A percentile compares a stretch with the other conserved stretches of the same genome.
phyloP scores from a whole-genome alignment of 176 grass and related monocot genomes.

The Triticum monococcum region DNA sequence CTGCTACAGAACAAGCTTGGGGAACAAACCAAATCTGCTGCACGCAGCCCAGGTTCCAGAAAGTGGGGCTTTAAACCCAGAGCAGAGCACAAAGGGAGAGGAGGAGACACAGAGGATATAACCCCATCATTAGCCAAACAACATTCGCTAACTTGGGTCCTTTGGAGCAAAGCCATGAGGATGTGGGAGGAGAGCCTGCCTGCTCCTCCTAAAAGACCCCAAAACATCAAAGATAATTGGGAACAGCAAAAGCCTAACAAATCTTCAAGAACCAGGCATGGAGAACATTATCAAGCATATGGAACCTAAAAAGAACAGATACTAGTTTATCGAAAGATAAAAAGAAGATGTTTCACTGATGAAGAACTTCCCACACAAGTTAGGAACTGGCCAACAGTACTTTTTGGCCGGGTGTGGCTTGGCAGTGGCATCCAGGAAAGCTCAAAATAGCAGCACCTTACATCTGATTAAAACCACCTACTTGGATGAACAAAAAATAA shows the following conservation, averaged over 20 bases:
- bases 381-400: slow-evolving; percentile 16
- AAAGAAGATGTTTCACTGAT: slow-evolving; percentile 28
- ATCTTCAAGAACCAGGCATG: slow-evolving; percentile 51
- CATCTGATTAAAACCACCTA: slow-evolving; percentile 22
- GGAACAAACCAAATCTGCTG: slow-evolving; percentile 53
- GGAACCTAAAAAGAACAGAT: not conserved
- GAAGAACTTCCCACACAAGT: slow-evolving; percentile 35
- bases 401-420: slow-evolving; percentile 33
- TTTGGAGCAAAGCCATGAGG: slow-evolving; percentile 46
- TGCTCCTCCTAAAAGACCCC: slow-evolving; percentile 38
- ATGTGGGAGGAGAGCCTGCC: slow-evolving; percentile 29
- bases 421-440: slow-evolving; percentile 16
- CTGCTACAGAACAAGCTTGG: slow-evolving; percentile 33
- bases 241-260: slow-evolving; percentile 56
- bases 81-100: slow-evolving; percentile 55
- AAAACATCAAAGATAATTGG: slow-evolving; percentile 55
- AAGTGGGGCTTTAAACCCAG: slow-evolving; percentile 68
- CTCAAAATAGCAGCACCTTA: slow-evolving; percentile 19
- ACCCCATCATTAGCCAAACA: slow-evolving; percentile 52
- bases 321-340: not conserved
- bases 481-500: slow-evolving; percentile 13
- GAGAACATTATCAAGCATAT: slow-evolving; percentile 9
- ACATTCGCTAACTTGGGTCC: slow-evolving; percentile 23
- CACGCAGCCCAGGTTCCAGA: slow-evolving; percentile 33
- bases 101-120: slow-evolving; percentile 33